phyloP scores from a whole-genome alignment of 495 filamentous ascomycete species.

The Penicillium paxilli region DNA sequence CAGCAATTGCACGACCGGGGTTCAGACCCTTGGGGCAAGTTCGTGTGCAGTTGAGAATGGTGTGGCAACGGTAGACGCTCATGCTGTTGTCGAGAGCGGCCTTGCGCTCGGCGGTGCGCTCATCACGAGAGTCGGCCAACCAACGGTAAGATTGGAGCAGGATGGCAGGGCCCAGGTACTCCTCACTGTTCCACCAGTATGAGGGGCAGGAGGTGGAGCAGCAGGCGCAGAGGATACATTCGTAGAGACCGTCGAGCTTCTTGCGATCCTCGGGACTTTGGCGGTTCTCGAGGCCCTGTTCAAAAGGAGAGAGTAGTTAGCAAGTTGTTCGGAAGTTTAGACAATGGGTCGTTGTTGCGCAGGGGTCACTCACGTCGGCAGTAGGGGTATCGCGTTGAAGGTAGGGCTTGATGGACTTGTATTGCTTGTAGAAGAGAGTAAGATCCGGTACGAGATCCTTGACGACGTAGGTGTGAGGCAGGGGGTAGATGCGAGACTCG shows the following conservation, averaged over 20 bases:
- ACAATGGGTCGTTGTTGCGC: no score
- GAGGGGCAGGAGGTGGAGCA: constrained; percentile 97
- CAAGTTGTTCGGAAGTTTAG: no score
- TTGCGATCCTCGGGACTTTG: constrained; percentile 86
- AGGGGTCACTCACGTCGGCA: constrained; percentile 62
- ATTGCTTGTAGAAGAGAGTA: constrained; percentile 99
- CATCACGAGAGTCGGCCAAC: constrained; percentile 89
- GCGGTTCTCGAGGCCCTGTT: constrained; percentile 80
- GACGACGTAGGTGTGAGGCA: constrained; percentile 98
- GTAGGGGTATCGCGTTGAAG: constrained; percentile 82
- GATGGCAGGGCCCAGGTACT: constrained; percentile 96
- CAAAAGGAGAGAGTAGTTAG: background rate
- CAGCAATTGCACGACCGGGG: constrained; percentile 88
- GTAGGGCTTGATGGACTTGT: constrained; percentile 99
- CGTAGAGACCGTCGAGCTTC: constrained; percentile 98
- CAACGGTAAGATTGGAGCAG: constrained; percentile 96
- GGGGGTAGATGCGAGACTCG: constrained; percentile 93
- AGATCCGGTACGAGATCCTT: constrained; percentile 98
- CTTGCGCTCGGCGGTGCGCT: constrained; percentile 83
- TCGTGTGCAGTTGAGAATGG: constrained; percentile 94
- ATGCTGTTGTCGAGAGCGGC: constrained; percentile 94
- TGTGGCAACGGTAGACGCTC: constrained; percentile 98
- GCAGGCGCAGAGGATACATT: constrained; percentile 99
- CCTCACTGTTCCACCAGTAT: constrained; percentile 99
- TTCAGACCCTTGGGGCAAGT: constrained; percentile 99